phyloP scores from a whole-genome alignment of 2,329 filamentous ascomycete genomes.

The Trichoderma sp. region DNA sequence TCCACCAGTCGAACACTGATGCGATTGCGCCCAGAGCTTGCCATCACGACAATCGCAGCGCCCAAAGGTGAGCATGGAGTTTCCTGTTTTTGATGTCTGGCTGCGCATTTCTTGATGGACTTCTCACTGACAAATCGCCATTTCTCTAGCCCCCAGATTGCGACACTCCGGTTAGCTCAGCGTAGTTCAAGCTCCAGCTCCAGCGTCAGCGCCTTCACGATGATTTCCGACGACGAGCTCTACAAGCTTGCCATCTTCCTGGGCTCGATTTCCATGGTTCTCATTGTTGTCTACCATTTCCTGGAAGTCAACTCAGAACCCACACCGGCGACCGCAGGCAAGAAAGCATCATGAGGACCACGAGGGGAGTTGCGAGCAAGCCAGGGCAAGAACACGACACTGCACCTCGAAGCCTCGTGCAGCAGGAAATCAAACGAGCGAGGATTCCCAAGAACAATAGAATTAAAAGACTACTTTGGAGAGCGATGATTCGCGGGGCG shows the following conservation, averaged over 20 bases:
- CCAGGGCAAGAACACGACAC: background rate
- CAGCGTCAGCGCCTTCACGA: slow-evolving; percentile 50
- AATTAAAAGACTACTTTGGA: background rate
- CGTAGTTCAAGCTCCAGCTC: slow-evolving; percentile 9
- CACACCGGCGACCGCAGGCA: slow-evolving; percentile 26
- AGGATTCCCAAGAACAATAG: background rate
- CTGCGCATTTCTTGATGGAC: background rate
- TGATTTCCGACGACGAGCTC: slow-evolving; percentile 93
- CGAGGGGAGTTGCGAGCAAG: background rate
- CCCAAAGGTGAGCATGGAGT: background rate
- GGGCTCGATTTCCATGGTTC: slow-evolving; percentile 82
- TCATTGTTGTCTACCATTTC: slow-evolving; percentile 95
- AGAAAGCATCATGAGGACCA: slow-evolving; percentile 28
- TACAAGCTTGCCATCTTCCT: slow-evolving; percentile 93
- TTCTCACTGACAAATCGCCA: slow-evolving; percentile 8
- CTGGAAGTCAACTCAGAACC: slow-evolving; percentile 79
- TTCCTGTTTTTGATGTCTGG: background rate
- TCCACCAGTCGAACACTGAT: slow-evolving; percentile 9
- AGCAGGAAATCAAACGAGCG: background rate
- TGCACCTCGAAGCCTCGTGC: background rate
- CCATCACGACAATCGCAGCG: slow-evolving; percentile 5
- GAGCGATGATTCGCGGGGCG: background rate
- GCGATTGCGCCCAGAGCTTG: slow-evolving; percentile 7
- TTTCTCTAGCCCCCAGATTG: slow-evolving; percentile 7
- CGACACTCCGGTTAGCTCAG: slow-evolving; percentile 17